These are phyloP conservation scores for Tylopilus balloui DNA, from an alignment of 768 basidiomycete species.

Conservation along the genomic window DNA sequence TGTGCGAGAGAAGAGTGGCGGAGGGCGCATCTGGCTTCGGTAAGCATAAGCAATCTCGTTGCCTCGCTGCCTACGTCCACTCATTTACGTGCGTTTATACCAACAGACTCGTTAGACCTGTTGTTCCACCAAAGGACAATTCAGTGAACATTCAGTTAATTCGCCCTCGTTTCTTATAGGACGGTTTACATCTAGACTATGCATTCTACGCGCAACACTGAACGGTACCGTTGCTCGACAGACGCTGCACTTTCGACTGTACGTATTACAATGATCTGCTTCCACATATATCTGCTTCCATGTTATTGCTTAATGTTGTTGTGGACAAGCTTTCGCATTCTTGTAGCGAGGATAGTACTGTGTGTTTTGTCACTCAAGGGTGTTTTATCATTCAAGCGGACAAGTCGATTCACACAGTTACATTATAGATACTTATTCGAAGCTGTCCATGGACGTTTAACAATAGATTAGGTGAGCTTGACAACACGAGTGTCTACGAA, in stretches of 20 bases:
- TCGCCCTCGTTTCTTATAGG: conserved; percentile 21
- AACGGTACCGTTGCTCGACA: background rate
- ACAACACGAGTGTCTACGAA: conserved; percentile 59
- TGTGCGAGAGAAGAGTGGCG: conserved; percentile 56
- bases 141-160: conserved; percentile 17
- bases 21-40: conserved; percentile 63
- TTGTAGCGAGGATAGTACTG: conserved; percentile 1
- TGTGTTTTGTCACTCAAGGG: no score
- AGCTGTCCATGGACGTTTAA: background rate
- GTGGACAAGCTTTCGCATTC: conserved; percentile 6
- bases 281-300: background rate
- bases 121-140: conserved; percentile 20
- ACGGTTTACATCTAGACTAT: conserved; percentile 19
- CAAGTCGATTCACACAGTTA: background rate
- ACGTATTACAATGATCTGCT: conserved; percentile 12
- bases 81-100: background rate
- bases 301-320: conserved; percentile 18
- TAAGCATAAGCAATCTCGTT: conserved; percentile 29
- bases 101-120: conserved; percentile 22
- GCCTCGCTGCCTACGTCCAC: background rate
- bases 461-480: conserved; percentile 38
- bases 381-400: background rate
- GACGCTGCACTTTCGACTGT: conserved; percentile 14
- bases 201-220: conserved; percentile 7
- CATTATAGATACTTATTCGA: background rate